These are phyloP conservation scores for Daldinia grandis DNA, from an alignment of 495 filamentous ascomycete species.

Conservation along the genomic window DNA sequence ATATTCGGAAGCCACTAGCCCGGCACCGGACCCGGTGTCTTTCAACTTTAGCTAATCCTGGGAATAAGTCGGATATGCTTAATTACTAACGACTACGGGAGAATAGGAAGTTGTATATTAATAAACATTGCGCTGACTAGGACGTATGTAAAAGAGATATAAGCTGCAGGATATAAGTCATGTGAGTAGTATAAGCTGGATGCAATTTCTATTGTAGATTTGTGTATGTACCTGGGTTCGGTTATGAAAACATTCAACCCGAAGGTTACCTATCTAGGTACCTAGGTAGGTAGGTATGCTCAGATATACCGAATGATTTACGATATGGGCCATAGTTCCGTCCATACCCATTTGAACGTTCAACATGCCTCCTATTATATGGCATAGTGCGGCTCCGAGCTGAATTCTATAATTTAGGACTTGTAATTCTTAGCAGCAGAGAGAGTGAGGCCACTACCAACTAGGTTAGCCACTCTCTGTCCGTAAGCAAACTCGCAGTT, in stretches of 20 bases:
- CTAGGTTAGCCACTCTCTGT: neutral
- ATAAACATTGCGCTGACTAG: neutral
- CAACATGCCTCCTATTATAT: neutral
- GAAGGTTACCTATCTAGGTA: no score
- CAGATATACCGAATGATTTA: neutral
- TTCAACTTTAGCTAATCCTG: conserved; percentile 4
- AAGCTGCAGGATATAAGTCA: neutral
- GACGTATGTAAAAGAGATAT: neutral
- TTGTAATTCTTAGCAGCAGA: neutral
- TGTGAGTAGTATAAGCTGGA: neutral
- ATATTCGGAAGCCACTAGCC: neutral
- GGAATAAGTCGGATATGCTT: conserved; percentile 32
- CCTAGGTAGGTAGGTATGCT: no score
- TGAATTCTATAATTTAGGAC: neutral
- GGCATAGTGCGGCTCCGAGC: neutral
- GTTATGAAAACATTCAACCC: neutral
- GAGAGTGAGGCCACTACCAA: neutral
- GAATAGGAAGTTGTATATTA: neutral
- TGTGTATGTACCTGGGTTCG: neutral
- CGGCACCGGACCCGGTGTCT: neutral
- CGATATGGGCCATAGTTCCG: neutral
- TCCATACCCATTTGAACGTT: neutral
- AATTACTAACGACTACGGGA: neutral
- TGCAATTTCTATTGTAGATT: neutral
- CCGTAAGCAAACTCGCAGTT: neutral